Evolutionary conservation across 805 yeast species (phyloP), one percentile per base, ranked within the genome.

Genomic region (Kluyveromyces lactis): DNA sequence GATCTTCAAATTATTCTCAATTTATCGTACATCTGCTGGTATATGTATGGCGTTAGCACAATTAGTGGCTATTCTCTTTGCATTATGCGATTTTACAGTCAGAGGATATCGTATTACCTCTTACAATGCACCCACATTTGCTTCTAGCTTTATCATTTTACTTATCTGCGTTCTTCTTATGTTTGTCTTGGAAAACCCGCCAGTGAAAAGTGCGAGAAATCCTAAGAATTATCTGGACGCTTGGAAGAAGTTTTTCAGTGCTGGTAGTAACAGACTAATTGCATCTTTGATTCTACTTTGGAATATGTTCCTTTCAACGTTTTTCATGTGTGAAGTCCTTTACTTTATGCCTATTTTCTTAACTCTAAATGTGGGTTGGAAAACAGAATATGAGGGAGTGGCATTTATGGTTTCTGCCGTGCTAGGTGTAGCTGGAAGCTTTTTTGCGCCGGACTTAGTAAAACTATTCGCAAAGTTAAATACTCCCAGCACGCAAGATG

Each of bases 271-370:
- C 7, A 39, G 17, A 18, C 39, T 39, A 13, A 33, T 33, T 13
- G 27, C 32, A 15, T 26, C 33, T 11, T 19, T 39, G 23, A 33
- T 39, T 7, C 28, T 39, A 23, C 30, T 39, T 23, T 39, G 42
- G 42, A 18, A 30, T 13, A 39, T 39, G 39, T 39, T 39, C 30
- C 30, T 39, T 19, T 34, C 42, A 3, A 33, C 39, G 16, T 39
- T 39, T 29, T 26, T 39, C 17, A 39, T 39, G 42, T 33, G 42
- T 17, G 42, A 39, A 21, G 42, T 39, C 26, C 13, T 39, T 4
- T 39, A 39, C 26, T 39, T 34, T 23, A 39, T 39, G 39, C 42
- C 42, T 15, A n/a, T 39, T 15, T 39, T 39, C 26, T 13, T 39
- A 10, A 39, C 42, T 8, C 29, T 39, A 8, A 15, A 39, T 2